Evolutionary conservation across 208 protist genomes (phyloP).

Genomic region (Leishmania guyanensis): DNA sequence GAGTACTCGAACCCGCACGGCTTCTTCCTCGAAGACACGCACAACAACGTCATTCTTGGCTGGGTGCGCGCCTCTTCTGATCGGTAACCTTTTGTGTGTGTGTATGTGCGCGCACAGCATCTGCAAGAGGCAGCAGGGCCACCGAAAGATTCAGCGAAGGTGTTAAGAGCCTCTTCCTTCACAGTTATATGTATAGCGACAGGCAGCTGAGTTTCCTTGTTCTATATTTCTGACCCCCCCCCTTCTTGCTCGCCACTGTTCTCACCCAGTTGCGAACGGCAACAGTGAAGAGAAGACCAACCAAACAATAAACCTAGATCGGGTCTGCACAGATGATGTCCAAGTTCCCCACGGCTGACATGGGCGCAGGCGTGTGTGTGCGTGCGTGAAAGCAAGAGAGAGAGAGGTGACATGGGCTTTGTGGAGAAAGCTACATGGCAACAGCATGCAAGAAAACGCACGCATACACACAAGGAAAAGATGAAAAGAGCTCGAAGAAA

Average conservation of each 20-base stretch:
- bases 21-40: conserved; percentile 49
- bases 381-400: not conserved
- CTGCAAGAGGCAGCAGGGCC: not conserved
- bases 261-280: not conserved
- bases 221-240: not conserved
- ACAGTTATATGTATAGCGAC: not conserved
- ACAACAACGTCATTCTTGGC: conserved; percentile 39
- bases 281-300: not conserved
- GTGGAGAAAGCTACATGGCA: not conserved
- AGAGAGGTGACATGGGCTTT: not conserved
- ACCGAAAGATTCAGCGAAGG: too few species aligned
- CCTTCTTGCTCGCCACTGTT: not conserved
- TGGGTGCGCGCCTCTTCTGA: conserved; percentile 39
- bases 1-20: conserved; percentile 37
- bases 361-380: not conserved
- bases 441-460: not conserved
- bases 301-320: too few species aligned
- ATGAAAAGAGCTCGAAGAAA: not conserved
- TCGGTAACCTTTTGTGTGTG: not conserved
- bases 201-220: not conserved
- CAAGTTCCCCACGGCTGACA: not conserved
- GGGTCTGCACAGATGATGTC: not conserved
- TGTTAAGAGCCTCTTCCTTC: not conserved
- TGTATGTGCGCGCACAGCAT: not conserved
- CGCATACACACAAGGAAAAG: not conserved